phyloP scores from a whole-genome alignment of 345 rosid species.

The Stellera chamaejasme region DNA sequence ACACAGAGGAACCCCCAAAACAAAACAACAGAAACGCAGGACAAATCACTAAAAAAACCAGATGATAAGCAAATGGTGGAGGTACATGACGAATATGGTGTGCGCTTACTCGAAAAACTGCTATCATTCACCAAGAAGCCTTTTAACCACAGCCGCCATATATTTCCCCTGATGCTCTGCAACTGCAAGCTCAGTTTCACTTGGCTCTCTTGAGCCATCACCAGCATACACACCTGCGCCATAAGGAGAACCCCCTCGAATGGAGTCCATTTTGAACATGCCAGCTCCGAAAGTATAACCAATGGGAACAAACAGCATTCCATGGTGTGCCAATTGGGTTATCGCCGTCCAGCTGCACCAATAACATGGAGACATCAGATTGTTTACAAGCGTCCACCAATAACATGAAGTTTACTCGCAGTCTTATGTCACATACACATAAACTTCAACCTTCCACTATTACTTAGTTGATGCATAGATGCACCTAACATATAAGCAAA shows the following conservation, averaged over 20 bases:
- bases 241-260: constrained; percentile 69
- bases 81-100: not conserved
- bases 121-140: constrained; percentile 33
- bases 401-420: too few relatives aligned
- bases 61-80: not conserved
- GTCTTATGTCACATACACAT: too few relatives aligned
- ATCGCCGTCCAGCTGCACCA: constrained; percentile 63
- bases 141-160: constrained; percentile 58
- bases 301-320: constrained; percentile 79
- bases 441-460: too few relatives aligned
- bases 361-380: not conserved
- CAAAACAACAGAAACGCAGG: constrained; percentile 18
- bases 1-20: not conserved
- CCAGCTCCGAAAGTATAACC: constrained; percentile 83
- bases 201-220: constrained; percentile 70
- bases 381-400: not conserved
- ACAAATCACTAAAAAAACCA: constrained; percentile 10
- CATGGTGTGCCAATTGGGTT: constrained; percentile 75
- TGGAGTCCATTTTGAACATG: constrained; percentile 71
- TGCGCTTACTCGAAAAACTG: not conserved
- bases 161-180: constrained; percentile 83
- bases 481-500: too few relatives aligned
- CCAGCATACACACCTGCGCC: constrained; percentile 69
- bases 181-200: constrained; percentile 53
- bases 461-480: too few relatives aligned